These are phyloP conservation scores for Singerocomus rubriflavus DNA, from an alignment of 1,284 basidiomycete genomes.

Conservation along the genomic window DNA sequence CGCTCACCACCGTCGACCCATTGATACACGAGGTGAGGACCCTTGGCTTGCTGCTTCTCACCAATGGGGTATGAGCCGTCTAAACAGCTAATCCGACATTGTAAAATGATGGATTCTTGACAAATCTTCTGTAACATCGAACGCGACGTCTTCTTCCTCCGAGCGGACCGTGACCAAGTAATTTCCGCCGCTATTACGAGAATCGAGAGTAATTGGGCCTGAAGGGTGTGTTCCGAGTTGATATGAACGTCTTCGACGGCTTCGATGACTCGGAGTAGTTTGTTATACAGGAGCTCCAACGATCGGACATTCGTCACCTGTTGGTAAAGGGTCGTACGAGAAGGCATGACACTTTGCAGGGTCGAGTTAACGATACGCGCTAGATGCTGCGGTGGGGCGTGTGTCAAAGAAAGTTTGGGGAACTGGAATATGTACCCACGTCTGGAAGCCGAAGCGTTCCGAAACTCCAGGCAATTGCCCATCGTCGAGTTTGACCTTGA, in stretches of 20 bases:
- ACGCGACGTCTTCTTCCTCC: constrained; percentile 40
- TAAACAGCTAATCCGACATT: constrained; percentile 29
- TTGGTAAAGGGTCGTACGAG: constrained; percentile 51
- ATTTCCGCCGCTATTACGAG: constrained; percentile 48
- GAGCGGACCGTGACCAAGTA: constrained; percentile 75
- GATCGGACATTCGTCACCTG: constrained; percentile 29
- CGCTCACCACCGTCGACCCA: constrained; percentile 68
- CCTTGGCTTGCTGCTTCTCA: constrained; percentile 11
- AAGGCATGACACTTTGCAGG: constrained; percentile 50
- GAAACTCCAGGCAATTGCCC: constrained; percentile 88
- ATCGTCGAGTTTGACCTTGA: constrained; percentile 84
- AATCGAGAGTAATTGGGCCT: constrained; percentile 5
- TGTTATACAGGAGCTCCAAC: constrained; percentile 9
- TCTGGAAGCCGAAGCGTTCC: constrained; percentile 64
- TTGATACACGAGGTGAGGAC: constrained; percentile 42
- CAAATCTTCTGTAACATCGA: constrained; percentile 1
- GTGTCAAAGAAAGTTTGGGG: constrained; percentile 1
- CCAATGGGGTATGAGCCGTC: constrained; percentile 22
- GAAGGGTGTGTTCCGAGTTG: constrained; percentile 4
- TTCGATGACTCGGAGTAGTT: constrained; percentile 32
- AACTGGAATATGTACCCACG: constrained; percentile 45
- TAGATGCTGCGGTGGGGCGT: constrained; percentile 38
- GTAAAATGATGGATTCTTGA: constrained; percentile 13
- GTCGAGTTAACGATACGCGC: constrained; percentile 46
- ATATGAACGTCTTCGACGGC: constrained; percentile 36